A percentile compares a stretch with the other conserved stretches of the same genome.
Evolutionary conservation across 257 asterid species (phyloP).

Genomic region (Gentiana dahurica): DNA sequence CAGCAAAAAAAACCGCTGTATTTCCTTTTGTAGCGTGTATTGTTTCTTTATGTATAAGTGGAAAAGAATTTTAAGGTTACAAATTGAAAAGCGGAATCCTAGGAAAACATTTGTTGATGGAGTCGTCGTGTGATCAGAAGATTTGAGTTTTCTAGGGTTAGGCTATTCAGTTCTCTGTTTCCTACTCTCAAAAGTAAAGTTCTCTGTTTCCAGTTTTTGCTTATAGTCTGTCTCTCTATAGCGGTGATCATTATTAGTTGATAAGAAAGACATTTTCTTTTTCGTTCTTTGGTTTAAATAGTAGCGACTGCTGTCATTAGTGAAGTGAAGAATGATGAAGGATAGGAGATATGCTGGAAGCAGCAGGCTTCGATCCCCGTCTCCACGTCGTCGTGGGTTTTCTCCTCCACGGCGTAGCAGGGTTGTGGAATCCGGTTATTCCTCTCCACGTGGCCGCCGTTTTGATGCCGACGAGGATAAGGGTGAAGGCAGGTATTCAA

Average conservation of each 20-base stretch:
- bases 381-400: conserved; percentile 13
- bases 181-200: too few species aligned
- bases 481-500: neutral
- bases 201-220: neutral
- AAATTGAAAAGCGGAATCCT: too few species aligned
- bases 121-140: neutral
- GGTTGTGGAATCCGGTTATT: conserved; percentile 11
- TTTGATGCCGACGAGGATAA: conserved; percentile 4
- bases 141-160: neutral
- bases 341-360: conserved; percentile 27
- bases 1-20: neutral
- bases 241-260: neutral
- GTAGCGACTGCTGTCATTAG: neutral
- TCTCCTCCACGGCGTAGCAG: conserved; percentile 14
- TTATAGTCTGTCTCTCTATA: neutral
- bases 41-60: neutral
- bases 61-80: too few species aligned
- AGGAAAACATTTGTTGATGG: too few species aligned
- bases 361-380: conserved; percentile 22
- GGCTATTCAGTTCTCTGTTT: neutral
- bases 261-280: neutral
- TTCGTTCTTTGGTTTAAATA: neutral
- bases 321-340: conserved; percentile 23
- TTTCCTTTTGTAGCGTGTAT: neutral
- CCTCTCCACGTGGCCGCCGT: conserved; percentile 1